Evolutionary conservation across 2,329 filamentous ascomycete species (phyloP).

Genomic region (Arthrobotrys iridis): DNA sequence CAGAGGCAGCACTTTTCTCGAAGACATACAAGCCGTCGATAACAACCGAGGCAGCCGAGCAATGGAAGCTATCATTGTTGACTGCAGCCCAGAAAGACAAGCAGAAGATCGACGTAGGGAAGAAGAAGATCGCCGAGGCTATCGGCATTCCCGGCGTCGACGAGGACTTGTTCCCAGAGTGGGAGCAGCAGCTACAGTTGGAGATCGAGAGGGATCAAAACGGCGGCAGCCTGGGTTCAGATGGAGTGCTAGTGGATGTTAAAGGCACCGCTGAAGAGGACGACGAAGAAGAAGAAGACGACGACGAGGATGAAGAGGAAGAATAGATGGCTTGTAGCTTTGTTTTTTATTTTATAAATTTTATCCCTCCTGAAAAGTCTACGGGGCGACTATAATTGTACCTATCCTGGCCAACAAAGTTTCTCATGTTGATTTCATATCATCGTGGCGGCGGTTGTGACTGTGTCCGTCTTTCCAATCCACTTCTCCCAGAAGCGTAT

Average conservation of each 20-base stretch:
- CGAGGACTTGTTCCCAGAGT: conserved; percentile 92
- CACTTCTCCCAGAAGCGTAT: neutral
- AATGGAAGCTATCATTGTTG: conserved; percentile 80
- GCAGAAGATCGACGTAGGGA: conserved; percentile 61
- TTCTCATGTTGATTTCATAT: conserved; percentile 18
- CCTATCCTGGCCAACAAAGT: conserved; percentile 18
- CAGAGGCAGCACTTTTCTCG: conserved; percentile 89
- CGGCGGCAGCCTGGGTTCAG: conserved; percentile 62
- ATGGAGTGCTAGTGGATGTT: conserved; percentile 61
- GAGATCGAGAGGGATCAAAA: conserved; percentile 71
- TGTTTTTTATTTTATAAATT: too few relatives aligned
- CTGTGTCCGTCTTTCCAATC: neutral
- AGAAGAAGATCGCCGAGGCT: conserved; percentile 82
- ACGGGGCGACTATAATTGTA: conserved; percentile 22
- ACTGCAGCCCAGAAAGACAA: conserved; percentile 75
- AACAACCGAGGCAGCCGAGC: conserved; percentile 72
- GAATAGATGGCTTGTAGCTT: conserved; percentile 43
- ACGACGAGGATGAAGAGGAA: conserved; percentile 53
- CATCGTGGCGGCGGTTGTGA: neutral
- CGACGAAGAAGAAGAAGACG: conserved; percentile 57
- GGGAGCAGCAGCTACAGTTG: conserved; percentile 86
- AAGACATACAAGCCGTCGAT: conserved; percentile 94
- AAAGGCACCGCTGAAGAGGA: conserved; percentile 61
- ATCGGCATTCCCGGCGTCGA: conserved; percentile 84
- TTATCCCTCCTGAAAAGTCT: too few relatives aligned